Evolutionary conservation across 1,284 basidiomycete species (phyloP).

Genomic region (Austroboletus novae-zelandiae): DNA sequence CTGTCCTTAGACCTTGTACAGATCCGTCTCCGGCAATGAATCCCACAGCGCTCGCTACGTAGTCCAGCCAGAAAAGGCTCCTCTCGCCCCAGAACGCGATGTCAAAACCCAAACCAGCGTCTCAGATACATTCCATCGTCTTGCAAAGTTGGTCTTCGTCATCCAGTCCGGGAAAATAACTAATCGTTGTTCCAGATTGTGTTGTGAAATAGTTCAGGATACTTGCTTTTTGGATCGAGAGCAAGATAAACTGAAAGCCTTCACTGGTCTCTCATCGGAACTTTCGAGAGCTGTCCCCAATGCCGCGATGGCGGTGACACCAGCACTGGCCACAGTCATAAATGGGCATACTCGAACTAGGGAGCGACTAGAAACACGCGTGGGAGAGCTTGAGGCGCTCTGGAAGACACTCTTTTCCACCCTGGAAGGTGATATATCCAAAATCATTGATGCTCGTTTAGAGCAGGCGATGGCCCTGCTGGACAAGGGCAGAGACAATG

Average conservation of each 20-base stretch:
- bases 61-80: constrained; percentile 8
- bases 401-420: constrained; percentile 46
- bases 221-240: constrained; percentile 41
- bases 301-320: constrained; percentile 40
- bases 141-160: constrained; percentile 40
- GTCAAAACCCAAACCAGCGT: constrained; percentile 10
- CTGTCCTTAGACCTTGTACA: constrained; percentile 11
- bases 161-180: constrained; percentile 2
- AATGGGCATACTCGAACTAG: constrained; percentile 42
- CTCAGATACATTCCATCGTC: constrained; percentile 31
- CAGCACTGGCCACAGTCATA: constrained; percentile 44
- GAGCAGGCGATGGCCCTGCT: constrained; percentile 37
- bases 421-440: constrained; percentile 40
- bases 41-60: constrained; percentile 6
- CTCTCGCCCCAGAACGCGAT: constrained; percentile 2
- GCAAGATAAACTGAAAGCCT: constrained; percentile 41
- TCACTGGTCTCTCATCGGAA: constrained; percentile 45
- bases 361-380: constrained; percentile 38
- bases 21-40: constrained; percentile 7
- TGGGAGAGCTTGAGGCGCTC: constrained; percentile 38
- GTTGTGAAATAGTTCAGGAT: constrained; percentile 43
- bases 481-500: constrained; percentile 34
- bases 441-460: constrained; percentile 39
- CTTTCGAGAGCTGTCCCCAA: constrained; percentile 43
- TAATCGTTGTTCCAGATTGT: constrained; percentile 36